Evolutionary conservation across 495 filamentous ascomycete genomes (phyloP).

Genomic region (Tuber calosporum): DNA sequence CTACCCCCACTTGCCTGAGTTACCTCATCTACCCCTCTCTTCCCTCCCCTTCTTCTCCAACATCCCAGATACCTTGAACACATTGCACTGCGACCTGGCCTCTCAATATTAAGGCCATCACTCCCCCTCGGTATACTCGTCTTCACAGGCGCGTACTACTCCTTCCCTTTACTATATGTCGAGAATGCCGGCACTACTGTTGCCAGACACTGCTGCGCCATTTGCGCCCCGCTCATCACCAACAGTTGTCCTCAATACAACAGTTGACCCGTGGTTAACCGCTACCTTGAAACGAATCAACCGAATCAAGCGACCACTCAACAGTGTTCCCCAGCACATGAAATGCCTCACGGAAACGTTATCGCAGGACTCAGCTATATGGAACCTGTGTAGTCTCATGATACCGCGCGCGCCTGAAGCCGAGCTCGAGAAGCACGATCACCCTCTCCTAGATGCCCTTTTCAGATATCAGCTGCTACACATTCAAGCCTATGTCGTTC

Average conservation of each 20-base stretch:
- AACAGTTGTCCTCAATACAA: slow-evolving; percentile 86
- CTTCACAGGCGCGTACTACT: slow-evolving; percentile 17
- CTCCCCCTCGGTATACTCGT: slow-evolving; percentile 16
- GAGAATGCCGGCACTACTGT: slow-evolving; percentile 78
- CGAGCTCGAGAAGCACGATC: slow-evolving; percentile 74
- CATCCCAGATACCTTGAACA: background rate
- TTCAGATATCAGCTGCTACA: slow-evolving; percentile 93
- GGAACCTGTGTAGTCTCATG: slow-evolving; percentile 91
- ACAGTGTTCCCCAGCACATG: slow-evolving; percentile 93
- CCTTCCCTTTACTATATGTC: slow-evolving; percentile 38
- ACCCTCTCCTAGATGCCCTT: slow-evolving; percentile 82
- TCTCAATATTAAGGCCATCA: background rate
- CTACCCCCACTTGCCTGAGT: slow-evolving; percentile 8
- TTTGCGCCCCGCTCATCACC: slow-evolving; percentile 94
- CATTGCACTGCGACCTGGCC: background rate
- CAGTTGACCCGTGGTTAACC: slow-evolving; percentile 96
- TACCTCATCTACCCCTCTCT: slow-evolving; percentile 7
- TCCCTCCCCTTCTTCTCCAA: background rate
- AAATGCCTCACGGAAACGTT: slow-evolving; percentile 95
- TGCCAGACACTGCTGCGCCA: slow-evolving; percentile 90
- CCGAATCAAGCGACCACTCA: slow-evolving; percentile 92
- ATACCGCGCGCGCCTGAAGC: slow-evolving; percentile 83
- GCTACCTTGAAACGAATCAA: slow-evolving; percentile 95
- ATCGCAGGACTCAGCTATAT: slow-evolving; percentile 84
- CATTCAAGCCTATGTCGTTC: slow-evolving; percentile 95